phyloP scores from a whole-genome alignment of 257 asterid species.

The Scutellaria baicalensis region DNA sequence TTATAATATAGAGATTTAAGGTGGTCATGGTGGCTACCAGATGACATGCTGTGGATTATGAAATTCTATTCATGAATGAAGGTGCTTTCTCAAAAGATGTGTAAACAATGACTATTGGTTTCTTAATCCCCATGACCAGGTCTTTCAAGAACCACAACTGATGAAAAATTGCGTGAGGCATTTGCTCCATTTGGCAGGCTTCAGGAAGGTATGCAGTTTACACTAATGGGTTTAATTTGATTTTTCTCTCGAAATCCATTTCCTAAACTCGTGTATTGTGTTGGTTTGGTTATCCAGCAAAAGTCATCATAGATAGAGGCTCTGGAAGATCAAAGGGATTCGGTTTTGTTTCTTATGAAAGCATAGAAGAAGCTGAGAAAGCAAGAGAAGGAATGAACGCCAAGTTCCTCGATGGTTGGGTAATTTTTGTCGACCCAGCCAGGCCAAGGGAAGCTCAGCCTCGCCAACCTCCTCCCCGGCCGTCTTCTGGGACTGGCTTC shows the following conservation, averaged over 20 bases:
- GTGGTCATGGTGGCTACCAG: background rate
- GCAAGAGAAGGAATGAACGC: slow-evolving; percentile 91
- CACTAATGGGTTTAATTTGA: background rate
- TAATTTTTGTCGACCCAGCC: slow-evolving; percentile 92
- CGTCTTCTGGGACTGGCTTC: slow-evolving; percentile 41
- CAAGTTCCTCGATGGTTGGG: slow-evolving; percentile 91
- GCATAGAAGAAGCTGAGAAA: slow-evolving; percentile 84
- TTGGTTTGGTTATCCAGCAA: slow-evolving; percentile 46
- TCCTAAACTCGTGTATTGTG: background rate
- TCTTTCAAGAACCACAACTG: slow-evolving; percentile 71
- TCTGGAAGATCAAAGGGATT: slow-evolving; percentile 91
- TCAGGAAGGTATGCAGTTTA: slow-evolving; percentile 44
- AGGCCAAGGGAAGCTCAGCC: slow-evolving; percentile 66
- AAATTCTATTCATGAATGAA: background rate
- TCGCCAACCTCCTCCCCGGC: slow-evolving; percentile 43
- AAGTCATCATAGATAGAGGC: slow-evolving; percentile 68
- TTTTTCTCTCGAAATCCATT: background rate
- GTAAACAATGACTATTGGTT: background rate
- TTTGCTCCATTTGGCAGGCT: slow-evolving; percentile 78
- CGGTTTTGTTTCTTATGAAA: slow-evolving; percentile 69
- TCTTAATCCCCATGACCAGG: slow-evolving; percentile 37
- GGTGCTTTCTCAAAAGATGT: background rate
- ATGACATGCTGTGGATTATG: background rate
- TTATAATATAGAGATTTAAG: background rate
- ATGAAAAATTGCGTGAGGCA: slow-evolving; percentile 60